Evolutionary conservation across 352 stramenopile species (phyloP).

Genomic region (Thraustochytrium sp.): DNA sequence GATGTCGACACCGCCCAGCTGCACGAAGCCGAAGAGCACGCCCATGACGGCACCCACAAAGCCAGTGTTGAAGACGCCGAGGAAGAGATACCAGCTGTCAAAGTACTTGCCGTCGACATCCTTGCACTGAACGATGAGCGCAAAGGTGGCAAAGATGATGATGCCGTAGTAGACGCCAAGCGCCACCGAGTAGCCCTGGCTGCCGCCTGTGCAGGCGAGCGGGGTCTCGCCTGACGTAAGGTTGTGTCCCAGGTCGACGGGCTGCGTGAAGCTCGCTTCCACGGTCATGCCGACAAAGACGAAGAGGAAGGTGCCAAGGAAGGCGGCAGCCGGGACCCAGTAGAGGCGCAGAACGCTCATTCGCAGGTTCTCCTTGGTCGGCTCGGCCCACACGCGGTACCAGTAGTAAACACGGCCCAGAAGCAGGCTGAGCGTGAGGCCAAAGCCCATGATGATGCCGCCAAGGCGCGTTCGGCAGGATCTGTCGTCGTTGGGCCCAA

Average conservation of each 20-base stretch:
- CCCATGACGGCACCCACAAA: not conserved
- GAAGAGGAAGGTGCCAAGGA: not conserved
- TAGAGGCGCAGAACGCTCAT: not conserved
- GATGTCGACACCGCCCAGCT: not conserved
- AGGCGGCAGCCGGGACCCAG: not conserved
- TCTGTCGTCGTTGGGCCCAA: not conserved
- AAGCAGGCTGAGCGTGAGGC: not conserved
- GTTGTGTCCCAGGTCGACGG: not conserved
- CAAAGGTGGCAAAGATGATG: not conserved
- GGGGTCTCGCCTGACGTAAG: not conserved
- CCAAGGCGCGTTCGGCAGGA: not conserved
- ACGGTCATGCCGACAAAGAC: not conserved
- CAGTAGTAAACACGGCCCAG: slow-evolving; percentile 10
- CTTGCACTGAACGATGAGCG: not conserved
- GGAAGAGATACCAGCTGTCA: slow-evolving; percentile 9
- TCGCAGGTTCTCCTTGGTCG: not conserved
- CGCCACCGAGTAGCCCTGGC: not conserved
- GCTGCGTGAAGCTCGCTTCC: not conserved
- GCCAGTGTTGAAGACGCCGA: not conserved
- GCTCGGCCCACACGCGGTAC: slow-evolving; percentile 9
- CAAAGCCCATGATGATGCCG: not conserved
- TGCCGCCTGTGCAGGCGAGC: not conserved
- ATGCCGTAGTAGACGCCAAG: not conserved
- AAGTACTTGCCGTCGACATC: slow-evolving; percentile 29
- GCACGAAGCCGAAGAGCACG: not conserved